Conservation (phyloP, 2,329 filamentous ascomycete genomes). For the Fusarium equiseti region DNA sequence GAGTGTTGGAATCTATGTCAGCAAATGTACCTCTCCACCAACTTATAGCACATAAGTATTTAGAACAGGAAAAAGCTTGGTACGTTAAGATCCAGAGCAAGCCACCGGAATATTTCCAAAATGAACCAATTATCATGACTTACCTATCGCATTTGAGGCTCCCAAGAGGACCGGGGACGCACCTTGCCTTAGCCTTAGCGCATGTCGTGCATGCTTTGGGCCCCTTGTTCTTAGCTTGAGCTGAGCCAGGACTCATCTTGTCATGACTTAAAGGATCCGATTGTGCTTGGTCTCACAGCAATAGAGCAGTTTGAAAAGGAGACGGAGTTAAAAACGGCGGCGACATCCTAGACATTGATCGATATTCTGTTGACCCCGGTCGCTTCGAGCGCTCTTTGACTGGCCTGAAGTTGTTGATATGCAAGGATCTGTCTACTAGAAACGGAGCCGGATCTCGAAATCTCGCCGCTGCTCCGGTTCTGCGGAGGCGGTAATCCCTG, state of each 20-base stretch:
- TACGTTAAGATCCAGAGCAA: conserved; percentile 4
- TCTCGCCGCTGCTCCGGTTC: conserved; percentile 50
- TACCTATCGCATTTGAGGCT: conserved; percentile 62
- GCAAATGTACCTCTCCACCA: conserved; percentile 20
- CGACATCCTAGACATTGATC: conserved; percentile 30
- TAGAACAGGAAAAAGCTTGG: neutral
- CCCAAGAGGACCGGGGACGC: conserved; percentile 57
- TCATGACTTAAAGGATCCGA: conserved; percentile 28
- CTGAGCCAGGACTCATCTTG: conserved; percentile 38
- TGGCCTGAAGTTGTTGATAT: conserved; percentile 23
- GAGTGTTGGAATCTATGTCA: conserved; percentile 17
- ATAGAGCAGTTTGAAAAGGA: conserved; percentile 39
- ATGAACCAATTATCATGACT: conserved; percentile 37
- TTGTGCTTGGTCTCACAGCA: conserved; percentile 16
- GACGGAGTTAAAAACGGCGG: conserved; percentile 36
- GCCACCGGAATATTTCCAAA: neutral
- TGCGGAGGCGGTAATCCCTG: conserved; percentile 6
- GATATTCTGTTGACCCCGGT: conserved; percentile 28
- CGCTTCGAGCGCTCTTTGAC: conserved; percentile 33
- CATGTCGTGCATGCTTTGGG: conserved; percentile 64
- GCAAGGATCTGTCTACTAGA: conserved; percentile 31
- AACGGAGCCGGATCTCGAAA: conserved; percentile 46
- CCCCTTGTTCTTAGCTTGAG: conserved; percentile 54
- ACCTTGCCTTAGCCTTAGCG: conserved; percentile 65
- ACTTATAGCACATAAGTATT: conserved; percentile 9